Conservation (phyloP, 1,284 basidiomycete genomes). For the Inonotus obliquus region DNA sequence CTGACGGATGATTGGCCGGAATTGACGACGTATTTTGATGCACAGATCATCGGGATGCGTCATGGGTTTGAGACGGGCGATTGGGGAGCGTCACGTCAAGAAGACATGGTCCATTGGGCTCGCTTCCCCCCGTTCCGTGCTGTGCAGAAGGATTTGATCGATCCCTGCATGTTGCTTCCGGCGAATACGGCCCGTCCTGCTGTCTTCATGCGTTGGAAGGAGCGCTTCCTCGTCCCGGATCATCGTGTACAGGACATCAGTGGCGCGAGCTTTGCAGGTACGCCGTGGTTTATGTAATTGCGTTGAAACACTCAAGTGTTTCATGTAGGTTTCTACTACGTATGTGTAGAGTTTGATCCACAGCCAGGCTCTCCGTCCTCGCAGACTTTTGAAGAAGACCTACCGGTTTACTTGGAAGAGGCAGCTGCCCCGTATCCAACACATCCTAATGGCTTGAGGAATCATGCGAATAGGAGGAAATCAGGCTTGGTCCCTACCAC, state of each 20-base stretch:
- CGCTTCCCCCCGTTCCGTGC: slow-evolving; percentile 87
- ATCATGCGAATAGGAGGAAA: background rate
- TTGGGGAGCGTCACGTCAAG: slow-evolving; percentile 83
- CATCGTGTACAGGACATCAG: slow-evolving; percentile 92
- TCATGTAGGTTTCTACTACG: slow-evolving; percentile 76
- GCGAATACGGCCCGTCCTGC: slow-evolving; percentile 65
- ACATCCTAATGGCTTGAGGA: background rate
- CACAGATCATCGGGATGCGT: slow-evolving; percentile 85
- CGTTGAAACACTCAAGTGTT: slow-evolving; percentile 11
- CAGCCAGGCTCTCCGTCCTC: slow-evolving; percentile 31
- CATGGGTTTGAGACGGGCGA: slow-evolving; percentile 85
- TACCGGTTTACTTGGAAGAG: slow-evolving; percentile 11
- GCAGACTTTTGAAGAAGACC: background rate
- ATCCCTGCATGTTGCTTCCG: slow-evolving; percentile 70
- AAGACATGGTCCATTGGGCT: slow-evolving; percentile 89
- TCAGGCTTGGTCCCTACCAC: background rate
- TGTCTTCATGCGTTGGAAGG: slow-evolving; percentile 96
- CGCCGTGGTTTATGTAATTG: slow-evolving; percentile 26
- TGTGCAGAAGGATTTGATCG: slow-evolving; percentile 68
- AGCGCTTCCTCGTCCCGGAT: slow-evolving; percentile 91
- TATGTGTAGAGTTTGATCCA: slow-evolving; percentile 75
- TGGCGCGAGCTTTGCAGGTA: slow-evolving; percentile 93
- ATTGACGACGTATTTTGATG: slow-evolving; percentile 90
- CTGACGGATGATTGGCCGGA: slow-evolving; percentile 89
- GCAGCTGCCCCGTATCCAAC: background rate